phyloP scores from a whole-genome alignment of 768 basidiomycete species.

The Phylloporus sp. region DNA sequence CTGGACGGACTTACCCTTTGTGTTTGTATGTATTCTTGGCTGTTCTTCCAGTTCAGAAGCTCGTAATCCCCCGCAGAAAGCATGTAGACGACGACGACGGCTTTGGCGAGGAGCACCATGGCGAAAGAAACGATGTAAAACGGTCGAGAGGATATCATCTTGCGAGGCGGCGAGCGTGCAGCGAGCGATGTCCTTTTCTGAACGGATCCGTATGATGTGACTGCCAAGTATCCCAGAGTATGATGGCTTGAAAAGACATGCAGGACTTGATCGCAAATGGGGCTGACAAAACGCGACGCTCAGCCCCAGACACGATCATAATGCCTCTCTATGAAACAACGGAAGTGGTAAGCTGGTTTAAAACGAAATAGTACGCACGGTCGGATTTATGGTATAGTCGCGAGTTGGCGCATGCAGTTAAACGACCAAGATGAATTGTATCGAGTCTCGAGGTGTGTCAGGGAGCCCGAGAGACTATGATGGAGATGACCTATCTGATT shows the following conservation, averaged over 20 bases:
- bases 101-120: slow-evolving; percentile 20
- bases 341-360: not conserved
- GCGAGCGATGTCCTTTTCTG: not conserved
- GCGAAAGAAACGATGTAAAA: slow-evolving; percentile 12
- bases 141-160: slow-evolving; percentile 14
- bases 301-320: slow-evolving; percentile 9
- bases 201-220: not conserved
- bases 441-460: no score
- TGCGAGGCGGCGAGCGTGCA: slow-evolving; percentile 1
- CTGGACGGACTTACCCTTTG: slow-evolving; percentile 14
- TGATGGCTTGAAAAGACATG: not conserved
- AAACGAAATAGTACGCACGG: not conserved
- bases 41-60: slow-evolving; percentile 11
- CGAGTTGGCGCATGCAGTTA: no score
- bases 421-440: no score
- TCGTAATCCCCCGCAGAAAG: slow-evolving; percentile 19
- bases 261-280: not conserved
- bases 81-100: slow-evolving; percentile 15
- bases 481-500: no score
- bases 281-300: slow-evolving; percentile 1
- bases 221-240: not conserved
- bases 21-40: slow-evolving; percentile 16
- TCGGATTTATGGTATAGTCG: not conserved
- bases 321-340: not conserved
- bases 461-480: no score